A percentile compares a stretch with the other conserved stretches of the same genome.
Evolutionary conservation across 2,329 filamentous ascomycete species (phyloP).

Genomic region (Penicillium capsulatum): DNA sequence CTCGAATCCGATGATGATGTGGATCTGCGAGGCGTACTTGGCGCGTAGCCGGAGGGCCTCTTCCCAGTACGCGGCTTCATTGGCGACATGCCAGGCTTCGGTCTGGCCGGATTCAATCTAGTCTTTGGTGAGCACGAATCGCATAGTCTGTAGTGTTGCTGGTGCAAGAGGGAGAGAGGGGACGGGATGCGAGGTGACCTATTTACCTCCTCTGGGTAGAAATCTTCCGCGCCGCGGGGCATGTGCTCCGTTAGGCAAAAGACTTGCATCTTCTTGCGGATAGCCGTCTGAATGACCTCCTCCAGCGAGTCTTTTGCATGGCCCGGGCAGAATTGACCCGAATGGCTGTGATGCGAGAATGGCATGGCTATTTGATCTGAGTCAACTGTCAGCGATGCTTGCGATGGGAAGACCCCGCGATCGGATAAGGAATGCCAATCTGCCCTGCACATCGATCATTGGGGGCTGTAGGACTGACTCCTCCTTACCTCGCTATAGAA

Average conservation of each 20-base stretch:
- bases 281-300: conserved; percentile 73
- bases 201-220: conserved; percentile 84
- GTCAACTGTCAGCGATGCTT: background rate
- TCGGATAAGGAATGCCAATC: too few relatives aligned
- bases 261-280: conserved; percentile 70
- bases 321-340: conserved; percentile 89
- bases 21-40: conserved; percentile 66
- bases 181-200: background rate
- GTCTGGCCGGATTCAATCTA: conserved; percentile 33
- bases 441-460: too few relatives aligned
- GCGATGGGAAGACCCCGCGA: too few relatives aligned
- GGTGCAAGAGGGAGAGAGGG: too few relatives aligned
- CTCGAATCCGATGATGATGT: conserved; percentile 86
- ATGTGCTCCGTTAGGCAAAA: conserved; percentile 95
- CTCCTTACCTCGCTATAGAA: too few relatives aligned
- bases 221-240: conserved; percentile 71
- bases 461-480: too few relatives aligned
- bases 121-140: background rate
- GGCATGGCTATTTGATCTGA: conserved; percentile 60
- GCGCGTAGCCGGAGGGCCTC: conserved; percentile 70
- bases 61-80: conserved; percentile 60
- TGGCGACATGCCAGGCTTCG: conserved; percentile 41
- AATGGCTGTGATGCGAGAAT: conserved; percentile 97
- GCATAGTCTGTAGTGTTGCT: too few relatives aligned
- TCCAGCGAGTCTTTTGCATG: conserved; percentile 85